phyloP scores from a whole-genome alignment of 1,284 basidiomycete genomes.

The Malassezia sympodialis region DNA sequence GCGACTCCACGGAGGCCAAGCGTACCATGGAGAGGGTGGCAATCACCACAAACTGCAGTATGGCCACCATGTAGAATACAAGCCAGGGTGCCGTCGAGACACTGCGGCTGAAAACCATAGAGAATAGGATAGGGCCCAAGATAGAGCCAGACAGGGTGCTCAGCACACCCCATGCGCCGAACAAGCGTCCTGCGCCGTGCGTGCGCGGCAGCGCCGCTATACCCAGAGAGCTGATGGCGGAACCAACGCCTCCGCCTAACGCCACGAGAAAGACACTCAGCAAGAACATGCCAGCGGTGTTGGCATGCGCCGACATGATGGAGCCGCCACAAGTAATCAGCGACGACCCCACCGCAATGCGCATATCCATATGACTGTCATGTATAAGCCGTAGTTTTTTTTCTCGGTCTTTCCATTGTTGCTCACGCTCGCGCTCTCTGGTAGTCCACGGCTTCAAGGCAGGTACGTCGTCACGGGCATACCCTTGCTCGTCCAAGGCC shows the following conservation, averaged over 20 bases:
- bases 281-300: conserved; percentile 8
- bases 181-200: conserved; percentile 40
- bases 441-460: not conserved
- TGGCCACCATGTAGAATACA: conserved; percentile 8
- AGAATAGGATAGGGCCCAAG: conserved; percentile 39
- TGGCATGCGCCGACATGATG: conserved; percentile 7
- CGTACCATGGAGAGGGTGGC: not conserved
- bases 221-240: conserved; percentile 43
- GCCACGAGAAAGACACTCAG: conserved; percentile 24
- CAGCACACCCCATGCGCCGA: conserved; percentile 42
- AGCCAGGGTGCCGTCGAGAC: conserved; percentile 1
- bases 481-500: conserved; percentile 7
- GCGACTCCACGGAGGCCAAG: not conserved
- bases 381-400: conserved; percentile 42
- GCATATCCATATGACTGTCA: conserved; percentile 41
- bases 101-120: conserved; percentile 23
- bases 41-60: conserved; percentile 1
- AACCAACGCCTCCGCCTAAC: conserved; percentile 32
- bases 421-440: conserved; percentile 23
- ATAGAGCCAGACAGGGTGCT: conserved; percentile 34
- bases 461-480: not conserved
- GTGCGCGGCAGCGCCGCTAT: conserved; percentile 35
- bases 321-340: conserved; percentile 11
- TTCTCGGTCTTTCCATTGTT: conserved; percentile 39
- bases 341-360: conserved; percentile 18